A percentile compares a stretch with the other conserved stretches of the same genome.
These are phyloP conservation scores for Sordariomycetes sp. DNA, from an alignment of 2,329 filamentous ascomycete species.

Conservation along the genomic window DNA sequence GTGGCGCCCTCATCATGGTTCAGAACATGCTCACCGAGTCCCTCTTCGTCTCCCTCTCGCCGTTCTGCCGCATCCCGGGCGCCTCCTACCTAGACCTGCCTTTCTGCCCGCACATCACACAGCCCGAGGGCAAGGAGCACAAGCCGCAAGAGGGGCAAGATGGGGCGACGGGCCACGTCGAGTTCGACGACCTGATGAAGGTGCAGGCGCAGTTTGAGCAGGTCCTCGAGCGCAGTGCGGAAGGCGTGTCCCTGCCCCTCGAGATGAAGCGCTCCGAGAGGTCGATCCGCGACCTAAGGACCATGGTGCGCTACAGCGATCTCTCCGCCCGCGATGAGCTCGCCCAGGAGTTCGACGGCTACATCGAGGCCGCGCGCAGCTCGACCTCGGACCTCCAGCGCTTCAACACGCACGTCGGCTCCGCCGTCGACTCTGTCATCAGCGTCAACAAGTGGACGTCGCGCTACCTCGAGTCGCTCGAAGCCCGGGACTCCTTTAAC, in stretches of 20 bases:
- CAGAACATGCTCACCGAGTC: slow-evolving; percentile 53
- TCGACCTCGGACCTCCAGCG: slow-evolving; percentile 57
- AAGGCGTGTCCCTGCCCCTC: slow-evolving; percentile 57
- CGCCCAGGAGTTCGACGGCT: slow-evolving; percentile 64
- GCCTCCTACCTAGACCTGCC: slow-evolving; percentile 49
- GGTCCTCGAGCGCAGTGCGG: slow-evolving; percentile 56
- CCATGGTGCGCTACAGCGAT: slow-evolving; percentile 59
- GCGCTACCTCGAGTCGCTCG: slow-evolving; percentile 48
- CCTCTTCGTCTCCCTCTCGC: slow-evolving; percentile 51
- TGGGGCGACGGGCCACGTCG: slow-evolving; percentile 26
- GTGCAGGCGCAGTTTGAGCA: slow-evolving; percentile 69
- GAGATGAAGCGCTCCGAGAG: slow-evolving; percentile 72
- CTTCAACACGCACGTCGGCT: slow-evolving; percentile 68
- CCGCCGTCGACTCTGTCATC: slow-evolving; percentile 64
- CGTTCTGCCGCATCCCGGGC: slow-evolving; percentile 61
- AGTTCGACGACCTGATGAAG: slow-evolving; percentile 66
- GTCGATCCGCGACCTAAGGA: slow-evolving; percentile 63
- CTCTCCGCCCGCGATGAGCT: slow-evolving; percentile 60
- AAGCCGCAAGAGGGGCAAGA: background rate
- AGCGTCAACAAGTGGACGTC: slow-evolving; percentile 68
- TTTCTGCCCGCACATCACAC: slow-evolving; percentile 38
- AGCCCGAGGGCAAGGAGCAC: slow-evolving; percentile 9
- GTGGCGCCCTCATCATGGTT: slow-evolving; percentile 46
- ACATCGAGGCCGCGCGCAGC: slow-evolving; percentile 57
- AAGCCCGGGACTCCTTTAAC: background rate